These are phyloP conservation scores for Cordyceps fumosorosea DNA, from an alignment of 2,329 filamentous ascomycete genomes.

Conservation along the genomic window DNA sequence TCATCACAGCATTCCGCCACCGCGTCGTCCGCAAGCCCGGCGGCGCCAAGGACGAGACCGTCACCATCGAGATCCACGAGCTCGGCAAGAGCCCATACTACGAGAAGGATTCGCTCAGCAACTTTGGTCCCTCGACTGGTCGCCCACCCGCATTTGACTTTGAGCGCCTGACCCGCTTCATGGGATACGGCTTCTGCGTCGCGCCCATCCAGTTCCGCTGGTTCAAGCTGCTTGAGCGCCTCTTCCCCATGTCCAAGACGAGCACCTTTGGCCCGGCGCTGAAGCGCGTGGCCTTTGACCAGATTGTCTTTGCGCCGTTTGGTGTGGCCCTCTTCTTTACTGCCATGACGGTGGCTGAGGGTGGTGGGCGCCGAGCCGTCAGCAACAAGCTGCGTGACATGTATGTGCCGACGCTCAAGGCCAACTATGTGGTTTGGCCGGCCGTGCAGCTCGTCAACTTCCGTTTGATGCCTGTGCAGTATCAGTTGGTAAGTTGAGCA, in stretches of 20 bases:
- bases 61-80: slow-evolving; percentile 85
- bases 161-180: slow-evolving; percentile 87
- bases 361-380: slow-evolving; percentile 75
- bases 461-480: slow-evolving; percentile 86
- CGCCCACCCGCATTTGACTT: slow-evolving; percentile 88
- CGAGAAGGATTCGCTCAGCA: slow-evolving; percentile 60
- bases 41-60: slow-evolving; percentile 58
- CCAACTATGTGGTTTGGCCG: slow-evolving; percentile 94
- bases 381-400: slow-evolving; percentile 84
- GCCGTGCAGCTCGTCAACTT: slow-evolving; percentile 97
- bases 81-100: slow-evolving; percentile 70
- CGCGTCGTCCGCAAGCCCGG: slow-evolving; percentile 58
- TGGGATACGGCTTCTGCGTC: slow-evolving; percentile 96
- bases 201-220: slow-evolving; percentile 92
- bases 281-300: slow-evolving; percentile 88
- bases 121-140: slow-evolving; percentile 25
- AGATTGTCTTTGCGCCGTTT: slow-evolving; percentile 86
- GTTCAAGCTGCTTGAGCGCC: slow-evolving; percentile 77
- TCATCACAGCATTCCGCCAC: slow-evolving; percentile 75
- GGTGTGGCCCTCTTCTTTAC: slow-evolving; percentile 87
- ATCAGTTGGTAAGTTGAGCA: slow-evolving; percentile 75
- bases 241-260: slow-evolving; percentile 79
- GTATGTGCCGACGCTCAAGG: slow-evolving; percentile 88
- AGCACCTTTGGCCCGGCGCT: slow-evolving; percentile 69
- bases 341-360: slow-evolving; percentile 93